Evolutionary conservation across 352 stramenopile species (phyloP), one percentile per base, ranked within the genome.

Genomic region (Phytophthora pseudosyringae): DNA sequence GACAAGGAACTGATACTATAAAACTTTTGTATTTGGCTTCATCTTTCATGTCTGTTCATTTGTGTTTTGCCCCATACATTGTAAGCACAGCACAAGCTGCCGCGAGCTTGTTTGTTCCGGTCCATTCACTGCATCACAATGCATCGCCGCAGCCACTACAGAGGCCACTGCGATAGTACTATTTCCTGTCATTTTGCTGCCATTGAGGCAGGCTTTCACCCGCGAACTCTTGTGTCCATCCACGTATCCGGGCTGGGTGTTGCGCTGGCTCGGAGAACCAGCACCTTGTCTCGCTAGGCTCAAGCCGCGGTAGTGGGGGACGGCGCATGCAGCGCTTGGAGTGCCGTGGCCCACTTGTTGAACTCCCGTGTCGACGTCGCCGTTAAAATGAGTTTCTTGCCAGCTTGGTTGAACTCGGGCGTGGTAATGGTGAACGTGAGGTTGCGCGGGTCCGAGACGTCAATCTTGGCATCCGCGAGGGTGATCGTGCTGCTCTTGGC

Each of bases 351-450:
- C 86, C 86, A 95, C 58, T 95, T 95, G 69, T 95, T 95, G 67
- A 89, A 95, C 62, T 95, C 86, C 35, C 86, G 82, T 36, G 76
- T 74, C 10, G 83, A 91, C 15, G 78, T 81, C 41, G 86, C 86
- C 33, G 82, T 86, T 35, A 95, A 70, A 31, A 88, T 90, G 38
- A 95, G 74, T 43, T 95, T 95, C 63, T 93, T 92, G 63, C 84
- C 84, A 12, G 80, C 69, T 64, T 91, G 81, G 25, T 53, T 58
- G 39, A 92, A 81, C 55, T 93, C 86, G 18, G 86, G 84, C 39
- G 86, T 93, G 18, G 85, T 87, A 40, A 95, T 92, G 43, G 76
- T 81, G 70, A 95, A 92, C 11, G 82, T 90, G 32, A 90, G 76
- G 26, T 74, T 66, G 28, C 78, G 80, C 29, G 84, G 79, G 48